Conservation (phyloP, 2,329 filamentous ascomycete genomes). For the Fusarium pseudograminearum region DNA sequence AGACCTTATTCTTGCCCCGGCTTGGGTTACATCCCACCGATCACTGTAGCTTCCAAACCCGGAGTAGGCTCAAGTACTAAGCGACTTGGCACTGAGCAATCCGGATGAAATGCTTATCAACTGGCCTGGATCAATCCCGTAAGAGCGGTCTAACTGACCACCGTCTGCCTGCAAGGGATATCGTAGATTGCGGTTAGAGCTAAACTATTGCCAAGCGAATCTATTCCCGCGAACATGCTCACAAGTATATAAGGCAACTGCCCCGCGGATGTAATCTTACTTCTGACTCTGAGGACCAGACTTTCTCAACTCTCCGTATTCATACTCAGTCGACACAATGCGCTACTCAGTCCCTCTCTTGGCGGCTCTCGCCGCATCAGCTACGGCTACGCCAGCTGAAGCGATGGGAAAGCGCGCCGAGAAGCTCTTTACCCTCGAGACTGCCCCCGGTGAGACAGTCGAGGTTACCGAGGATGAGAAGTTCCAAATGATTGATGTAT, state of each 20-base stretch:
- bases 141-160: not conserved
- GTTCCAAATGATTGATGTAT: slow-evolving; percentile 37
- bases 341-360: slow-evolving; percentile 31
- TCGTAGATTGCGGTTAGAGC: not conserved
- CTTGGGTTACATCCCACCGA: slow-evolving; percentile 7
- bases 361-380: slow-evolving; percentile 25
- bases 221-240: not conserved
- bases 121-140: not conserved
- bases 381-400: slow-evolving; percentile 9
- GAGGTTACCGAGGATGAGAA: slow-evolving; percentile 36
- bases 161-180: not conserved
- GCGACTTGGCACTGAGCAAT: slow-evolving; percentile 12
- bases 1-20: not conserved
- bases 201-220: not conserved
- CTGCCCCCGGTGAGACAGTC: slow-evolving; percentile 17
- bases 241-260: not conserved
- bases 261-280: not conserved
- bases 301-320: not conserved
- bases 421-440: slow-evolving; percentile 32
- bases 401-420: not conserved
- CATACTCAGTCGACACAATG: not conserved
- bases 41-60: slow-evolving; percentile 21
- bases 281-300: not conserved
- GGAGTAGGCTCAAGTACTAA: slow-evolving; percentile 14
- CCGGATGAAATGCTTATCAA: not conserved